Evolutionary conservation across 1,284 basidiomycete species (phyloP), one percentile per base, ranked within the genome.

Genomic region (Exobasidium rhododendri): DNA sequence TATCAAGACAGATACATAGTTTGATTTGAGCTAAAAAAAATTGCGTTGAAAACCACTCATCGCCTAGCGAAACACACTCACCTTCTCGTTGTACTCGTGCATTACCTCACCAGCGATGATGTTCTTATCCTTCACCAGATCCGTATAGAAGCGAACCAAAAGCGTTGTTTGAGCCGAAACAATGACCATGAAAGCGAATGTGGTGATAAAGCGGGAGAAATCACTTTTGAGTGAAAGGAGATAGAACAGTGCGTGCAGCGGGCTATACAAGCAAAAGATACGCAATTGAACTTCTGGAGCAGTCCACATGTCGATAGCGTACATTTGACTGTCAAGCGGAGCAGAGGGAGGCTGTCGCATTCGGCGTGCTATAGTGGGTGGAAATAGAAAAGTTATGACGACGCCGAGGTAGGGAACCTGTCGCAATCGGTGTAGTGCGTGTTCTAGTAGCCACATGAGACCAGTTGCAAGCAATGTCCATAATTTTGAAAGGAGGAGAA

Each of bases 1-100:
- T n/a, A n/a, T n/a, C n/a, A 40, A 17, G 35, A 40, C 10, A 40
- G 35, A 17, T 40, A 7, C 35, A 40, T 40, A 17, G 17, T 40
- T 40, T 71, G 56, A n/a, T 43, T 14, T 49, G 43, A n/a, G 26
- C 26, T 6, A 44, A n/a, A 55, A 44, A n/a, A 5, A 32, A 24
- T n/a, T n/a, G n/a, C n/a, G n/a, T n/a, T n/a, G n/a, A n/a, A n/a
- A n/a, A n/a, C n/a, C n/a, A n/a, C n/a, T n/a, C n/a, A n/a, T n/a
- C n/a, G n/a, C n/a, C n/a, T n/a, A n/a, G n/a, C n/a, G n/a, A n/a
- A n/a, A 47, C 20, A 17, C 11, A 56, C 57, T 46, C 50, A 59
- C 58, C 32, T 61, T 73, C 31, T 73, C 64, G 26, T 73, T 67
- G 53, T 73, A 73, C 58, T 73, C 70, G 14, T 65, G 63, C 31